A percentile compares a stretch with the other conserved stretches of the same genome.
Conservation (phyloP, 1,139 yeast species). For the Schwanniomyces etchellsii region DNA sequence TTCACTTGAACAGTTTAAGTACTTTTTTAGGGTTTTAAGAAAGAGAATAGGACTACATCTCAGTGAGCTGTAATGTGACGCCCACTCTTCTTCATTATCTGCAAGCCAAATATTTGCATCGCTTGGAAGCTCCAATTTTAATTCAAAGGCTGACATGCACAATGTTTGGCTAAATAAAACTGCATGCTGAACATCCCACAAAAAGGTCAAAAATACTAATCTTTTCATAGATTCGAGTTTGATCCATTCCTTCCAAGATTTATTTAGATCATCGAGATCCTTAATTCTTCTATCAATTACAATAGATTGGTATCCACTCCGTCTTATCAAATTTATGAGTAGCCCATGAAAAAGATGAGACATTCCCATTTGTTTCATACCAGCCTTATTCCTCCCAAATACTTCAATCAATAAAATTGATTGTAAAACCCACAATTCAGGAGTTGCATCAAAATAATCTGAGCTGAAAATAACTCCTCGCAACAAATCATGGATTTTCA, state of each 20-base stretch:
- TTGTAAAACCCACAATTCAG: constrained; percentile 57
- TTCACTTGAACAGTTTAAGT: too few relatives aligned
- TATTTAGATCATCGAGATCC: constrained; percentile 24
- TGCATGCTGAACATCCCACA: constrained; percentile 26
- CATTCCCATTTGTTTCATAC: constrained; percentile 56
- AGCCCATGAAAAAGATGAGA: constrained; percentile 73
- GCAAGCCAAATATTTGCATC: constrained; percentile 28
- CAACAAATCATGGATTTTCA: constrained; percentile 52
- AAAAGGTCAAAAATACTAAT: constrained; percentile 26
- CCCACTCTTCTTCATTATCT: too few relatives aligned
- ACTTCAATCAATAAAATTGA: constrained; percentile 54
- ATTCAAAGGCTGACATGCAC: constrained; percentile 24
- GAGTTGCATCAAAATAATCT: constrained; percentile 45
- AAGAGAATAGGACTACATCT: too few relatives aligned
- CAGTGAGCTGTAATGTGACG: too few relatives aligned
- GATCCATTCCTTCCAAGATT: constrained; percentile 25
- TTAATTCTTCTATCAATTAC: constrained; percentile 55
- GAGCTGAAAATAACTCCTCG: constrained; percentile 56
- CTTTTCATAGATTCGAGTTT: constrained; percentile 28
- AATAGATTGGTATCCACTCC: constrained; percentile 67
- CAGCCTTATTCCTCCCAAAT: constrained; percentile 46
- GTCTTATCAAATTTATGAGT: constrained; percentile 59
- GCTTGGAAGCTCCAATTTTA: constrained; percentile 25
- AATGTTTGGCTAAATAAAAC: constrained; percentile 27
- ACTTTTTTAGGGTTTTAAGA: too few relatives aligned